phyloP scores from a whole-genome alignment of 148 eudicot species.

The Vaccinium vitisidaea region DNA sequence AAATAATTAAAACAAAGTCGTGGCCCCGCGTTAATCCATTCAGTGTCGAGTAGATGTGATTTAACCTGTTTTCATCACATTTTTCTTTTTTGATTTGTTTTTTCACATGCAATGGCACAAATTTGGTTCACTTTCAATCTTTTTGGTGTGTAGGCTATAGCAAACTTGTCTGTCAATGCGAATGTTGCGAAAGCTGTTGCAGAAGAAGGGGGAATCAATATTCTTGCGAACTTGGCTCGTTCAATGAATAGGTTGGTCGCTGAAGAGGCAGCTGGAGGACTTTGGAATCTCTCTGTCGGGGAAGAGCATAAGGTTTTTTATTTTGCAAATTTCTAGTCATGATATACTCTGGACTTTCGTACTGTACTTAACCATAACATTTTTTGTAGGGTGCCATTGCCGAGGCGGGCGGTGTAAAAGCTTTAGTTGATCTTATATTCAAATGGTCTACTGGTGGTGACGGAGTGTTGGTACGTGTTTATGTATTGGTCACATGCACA shows the following conservation, averaged over 20 bases:
- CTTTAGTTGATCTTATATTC: slow-evolving; percentile 88
- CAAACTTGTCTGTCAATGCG: slow-evolving; percentile 91
- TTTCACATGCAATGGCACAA: background rate
- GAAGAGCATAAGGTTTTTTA: slow-evolving; percentile 93
- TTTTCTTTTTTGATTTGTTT: background rate
- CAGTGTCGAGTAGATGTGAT: background rate
- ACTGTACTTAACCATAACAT: slow-evolving; percentile 1
- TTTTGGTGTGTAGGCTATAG: slow-evolving; percentile 67
- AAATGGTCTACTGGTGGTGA: slow-evolving; percentile 92
- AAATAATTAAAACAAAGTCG: background rate
- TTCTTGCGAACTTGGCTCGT: slow-evolving; percentile 78
- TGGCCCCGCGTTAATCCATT: background rate
- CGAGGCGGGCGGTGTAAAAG: slow-evolving; percentile 87
- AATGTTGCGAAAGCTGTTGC: slow-evolving; percentile 97
- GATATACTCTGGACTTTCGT: background rate
- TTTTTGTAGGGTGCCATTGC: slow-evolving; percentile 83
- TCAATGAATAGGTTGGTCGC: slow-evolving; percentile 94
- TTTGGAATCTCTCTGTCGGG: slow-evolving; percentile 98
- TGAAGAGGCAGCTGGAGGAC: slow-evolving; percentile 99
- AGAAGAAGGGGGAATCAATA: slow-evolving; percentile 83
- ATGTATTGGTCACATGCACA: slow-evolving; percentile 1
- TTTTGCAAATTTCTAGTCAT: background rate
- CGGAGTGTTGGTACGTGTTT: slow-evolving; percentile 80
- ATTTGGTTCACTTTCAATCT: slow-evolving; percentile 2
- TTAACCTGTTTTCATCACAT: background rate